A percentile compares a stretch with the other conserved stretches of the same genome.
These are phyloP conservation scores for Solanum chilense DNA, from an alignment of 257 asterid genomes.

Conservation along the genomic window DNA sequence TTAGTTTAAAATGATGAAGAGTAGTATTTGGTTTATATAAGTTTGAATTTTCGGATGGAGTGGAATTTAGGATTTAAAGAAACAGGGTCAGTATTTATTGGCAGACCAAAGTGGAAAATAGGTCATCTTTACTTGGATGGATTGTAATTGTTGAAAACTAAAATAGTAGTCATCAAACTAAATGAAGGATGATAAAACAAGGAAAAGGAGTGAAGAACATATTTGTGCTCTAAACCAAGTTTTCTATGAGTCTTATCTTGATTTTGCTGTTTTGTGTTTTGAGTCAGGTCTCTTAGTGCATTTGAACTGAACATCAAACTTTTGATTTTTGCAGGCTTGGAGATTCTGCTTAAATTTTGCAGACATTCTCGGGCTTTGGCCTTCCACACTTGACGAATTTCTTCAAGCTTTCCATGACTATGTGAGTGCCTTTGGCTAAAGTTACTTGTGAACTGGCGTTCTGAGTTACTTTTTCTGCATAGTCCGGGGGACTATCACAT, in stretches of 20 bases:
- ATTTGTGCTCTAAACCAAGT: background rate
- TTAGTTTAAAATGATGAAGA: background rate
- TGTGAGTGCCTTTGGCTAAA: conserved; percentile 40
- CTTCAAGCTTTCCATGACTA: conserved; percentile 88
- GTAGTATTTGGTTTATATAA: background rate
- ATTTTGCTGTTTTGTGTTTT: background rate
- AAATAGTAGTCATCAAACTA: background rate
- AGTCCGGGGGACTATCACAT: background rate
- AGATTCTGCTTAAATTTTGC: conserved; percentile 91
- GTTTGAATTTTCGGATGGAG: background rate
- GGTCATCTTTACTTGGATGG: background rate
- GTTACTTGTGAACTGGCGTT: background rate
- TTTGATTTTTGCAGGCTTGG: conserved; percentile 66
- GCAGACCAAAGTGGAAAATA: background rate
- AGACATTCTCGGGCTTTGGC: conserved; percentile 97
- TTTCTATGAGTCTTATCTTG: background rate
- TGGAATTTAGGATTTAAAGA: background rate
- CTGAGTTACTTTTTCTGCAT: background rate
- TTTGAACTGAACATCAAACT: background rate
- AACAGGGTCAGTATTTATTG: background rate
- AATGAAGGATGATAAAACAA: background rate
- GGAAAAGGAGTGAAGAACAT: background rate
- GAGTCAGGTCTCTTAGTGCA: background rate
- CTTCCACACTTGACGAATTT: conserved; percentile 92
- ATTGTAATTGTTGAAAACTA: background rate